A percentile compares a stretch with the other conserved stretches of the same genome.
Conservation (phyloP, 2,329 filamentous ascomycete genomes). For the Aspergillus spinulosporus region DNA sequence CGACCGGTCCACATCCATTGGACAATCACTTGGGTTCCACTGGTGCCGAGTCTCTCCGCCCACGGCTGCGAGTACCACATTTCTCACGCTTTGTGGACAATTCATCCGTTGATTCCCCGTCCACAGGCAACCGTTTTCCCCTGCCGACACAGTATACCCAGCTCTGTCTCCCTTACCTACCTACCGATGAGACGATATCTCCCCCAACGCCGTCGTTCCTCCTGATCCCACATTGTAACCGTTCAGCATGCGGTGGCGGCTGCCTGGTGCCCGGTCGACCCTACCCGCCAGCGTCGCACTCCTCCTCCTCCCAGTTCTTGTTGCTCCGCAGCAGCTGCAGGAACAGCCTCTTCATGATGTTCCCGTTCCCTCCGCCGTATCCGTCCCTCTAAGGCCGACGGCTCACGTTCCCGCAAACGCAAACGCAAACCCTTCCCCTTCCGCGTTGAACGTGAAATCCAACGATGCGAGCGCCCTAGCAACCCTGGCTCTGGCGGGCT, state of each 20-base stretch:
- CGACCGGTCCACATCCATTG: constrained; percentile 10
- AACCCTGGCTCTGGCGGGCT: constrained; percentile 90
- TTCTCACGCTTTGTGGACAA: constrained; percentile 9
- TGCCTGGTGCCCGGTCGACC: constrained; percentile 58
- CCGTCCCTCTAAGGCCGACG: constrained; percentile 29
- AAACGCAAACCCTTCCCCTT: constrained; percentile 17
- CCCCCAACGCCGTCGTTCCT: constrained; percentile 6
- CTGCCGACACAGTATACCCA: neutral
- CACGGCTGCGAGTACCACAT: constrained; percentile 9
- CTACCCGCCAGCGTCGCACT: constrained; percentile 59
- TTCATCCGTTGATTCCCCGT: neutral
- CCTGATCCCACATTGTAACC: constrained; percentile 35
- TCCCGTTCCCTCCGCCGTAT: constrained; percentile 28
- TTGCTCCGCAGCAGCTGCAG: constrained; percentile 65
- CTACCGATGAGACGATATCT: constrained; percentile 16
- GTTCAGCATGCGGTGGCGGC: constrained; percentile 64
- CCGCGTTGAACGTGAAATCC: constrained; percentile 39
- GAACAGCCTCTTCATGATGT: constrained; percentile 31
- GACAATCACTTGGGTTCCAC: constrained; percentile 10
- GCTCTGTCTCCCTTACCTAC: neutral
- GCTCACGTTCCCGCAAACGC: constrained; percentile 22
- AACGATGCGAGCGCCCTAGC: constrained; percentile 89
- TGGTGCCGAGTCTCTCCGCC: constrained; percentile 12
- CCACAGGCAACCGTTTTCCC: neutral
- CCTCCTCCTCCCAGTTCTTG: constrained; percentile 60